phyloP scores from a whole-genome alignment of 306 rosid species.

The Castanea crenata region DNA sequence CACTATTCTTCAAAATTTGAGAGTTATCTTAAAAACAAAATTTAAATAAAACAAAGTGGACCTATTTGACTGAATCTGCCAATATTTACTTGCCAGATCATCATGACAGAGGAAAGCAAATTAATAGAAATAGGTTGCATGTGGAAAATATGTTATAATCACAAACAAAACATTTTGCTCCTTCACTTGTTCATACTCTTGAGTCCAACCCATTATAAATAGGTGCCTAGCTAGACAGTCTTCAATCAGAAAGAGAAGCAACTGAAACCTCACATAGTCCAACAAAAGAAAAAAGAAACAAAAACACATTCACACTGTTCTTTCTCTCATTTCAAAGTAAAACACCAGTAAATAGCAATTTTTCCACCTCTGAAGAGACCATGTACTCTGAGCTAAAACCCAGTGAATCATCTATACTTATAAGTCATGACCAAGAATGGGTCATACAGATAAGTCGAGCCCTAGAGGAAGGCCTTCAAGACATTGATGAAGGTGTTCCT shows the following conservation, averaged over 20 bases:
- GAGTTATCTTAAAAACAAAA: no score
- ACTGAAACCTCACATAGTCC: not conserved
- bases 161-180: not conserved
- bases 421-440: not conserved
- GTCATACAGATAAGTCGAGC: constrained; percentile 5
- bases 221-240: not conserved
- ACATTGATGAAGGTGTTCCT: not conserved
- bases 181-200: no score
- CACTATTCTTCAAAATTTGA: no score
- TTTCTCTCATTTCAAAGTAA: not conserved
- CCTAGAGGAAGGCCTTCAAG: not conserved
- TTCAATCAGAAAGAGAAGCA: no score
- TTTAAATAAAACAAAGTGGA: no score
- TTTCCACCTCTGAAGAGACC: not conserved
- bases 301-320: not conserved
- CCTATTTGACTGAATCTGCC: no score
- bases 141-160: not conserved
- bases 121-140: no score
- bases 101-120: no score
- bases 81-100: no score
- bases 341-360: no score
- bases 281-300: not conserved
- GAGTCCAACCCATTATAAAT: not conserved
- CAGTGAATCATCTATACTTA: not conserved
- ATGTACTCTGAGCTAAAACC: not conserved